phyloP scores from a whole-genome alignment of 257 asterid species.

The Solanum arcanum region DNA sequence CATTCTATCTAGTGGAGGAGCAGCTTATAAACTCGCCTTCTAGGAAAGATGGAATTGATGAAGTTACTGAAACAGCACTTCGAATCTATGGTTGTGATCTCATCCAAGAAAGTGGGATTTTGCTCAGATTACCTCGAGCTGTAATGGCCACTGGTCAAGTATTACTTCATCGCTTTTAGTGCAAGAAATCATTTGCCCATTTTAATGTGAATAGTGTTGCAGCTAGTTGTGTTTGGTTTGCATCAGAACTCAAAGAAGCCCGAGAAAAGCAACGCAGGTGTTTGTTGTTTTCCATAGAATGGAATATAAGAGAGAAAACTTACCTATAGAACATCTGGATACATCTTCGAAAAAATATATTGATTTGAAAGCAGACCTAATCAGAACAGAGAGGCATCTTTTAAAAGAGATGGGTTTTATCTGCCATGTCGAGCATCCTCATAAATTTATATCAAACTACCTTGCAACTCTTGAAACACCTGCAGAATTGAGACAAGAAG shows the following conservation, averaged over 20 bases:
- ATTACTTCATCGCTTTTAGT: conserved; percentile 80
- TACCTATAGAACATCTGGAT: conserved; percentile 74
- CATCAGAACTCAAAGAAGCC: conserved; percentile 91
- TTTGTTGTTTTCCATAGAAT: conserved; percentile 83
- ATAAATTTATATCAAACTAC: conserved; percentile 87
- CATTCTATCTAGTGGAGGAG: conserved; percentile 72
- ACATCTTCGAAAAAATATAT: conserved; percentile 53
- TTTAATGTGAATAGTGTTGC: conserved; percentile 95
- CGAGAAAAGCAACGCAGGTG: conserved; percentile 78
- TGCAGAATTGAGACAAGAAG: conserved; percentile 71
- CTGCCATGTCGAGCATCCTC: conserved; percentile 98
- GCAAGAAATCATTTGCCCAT: conserved; percentile 80
- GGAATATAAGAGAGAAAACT: conserved; percentile 91
- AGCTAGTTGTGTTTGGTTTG: conserved; percentile 97
- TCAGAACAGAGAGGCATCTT: conserved; percentile 73
- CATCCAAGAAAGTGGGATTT: conserved; percentile 86
- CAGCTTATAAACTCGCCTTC: conserved; percentile 76
- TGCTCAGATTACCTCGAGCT: conserved; percentile 91
- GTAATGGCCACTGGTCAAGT: conserved; percentile 97
- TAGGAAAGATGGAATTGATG: conserved; percentile 69
- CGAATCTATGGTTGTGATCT: conserved; percentile 93
- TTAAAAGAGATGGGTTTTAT: conserved; percentile 94
- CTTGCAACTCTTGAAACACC: conserved; percentile 73
- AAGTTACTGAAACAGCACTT: conserved; percentile 66
- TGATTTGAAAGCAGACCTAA: conserved; percentile 68